Percentiles rank a stretch among this genome's conserved stretches.
Conservation (phyloP, 495 filamentous ascomycete species). For the Clavariopsis aquatica region DNA sequence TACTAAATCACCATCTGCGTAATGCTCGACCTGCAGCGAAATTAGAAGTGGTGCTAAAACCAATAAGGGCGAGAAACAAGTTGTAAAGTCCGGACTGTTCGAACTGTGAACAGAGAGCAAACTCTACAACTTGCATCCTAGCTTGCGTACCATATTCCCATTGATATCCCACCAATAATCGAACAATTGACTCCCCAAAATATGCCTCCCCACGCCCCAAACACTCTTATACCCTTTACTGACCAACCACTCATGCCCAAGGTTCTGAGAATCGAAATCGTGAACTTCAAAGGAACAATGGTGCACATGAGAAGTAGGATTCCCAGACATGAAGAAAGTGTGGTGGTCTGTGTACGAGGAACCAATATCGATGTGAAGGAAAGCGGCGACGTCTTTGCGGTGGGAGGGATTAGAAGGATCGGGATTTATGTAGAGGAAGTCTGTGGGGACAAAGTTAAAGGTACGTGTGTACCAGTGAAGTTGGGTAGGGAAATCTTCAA, state of each 20-base stretch:
- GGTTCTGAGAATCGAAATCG: slow-evolving; percentile 72
- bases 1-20: slow-evolving; percentile 70
- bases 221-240: slow-evolving; percentile 64
- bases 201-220: slow-evolving; percentile 73
- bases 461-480: slow-evolving; percentile 63
- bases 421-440: slow-evolving; percentile 52
- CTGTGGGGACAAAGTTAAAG: slow-evolving; percentile 67
- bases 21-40: no score
- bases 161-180: slow-evolving; percentile 70
- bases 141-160: slow-evolving; percentile 59
- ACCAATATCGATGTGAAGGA: slow-evolving; percentile 67
- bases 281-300: slow-evolving; percentile 74
- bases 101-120: no score
- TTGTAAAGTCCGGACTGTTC: no score
- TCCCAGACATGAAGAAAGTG: slow-evolving; percentile 63
- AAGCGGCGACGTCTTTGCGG: slow-evolving; percentile 58
- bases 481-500: slow-evolving; percentile 58
- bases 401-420: slow-evolving; percentile 18
- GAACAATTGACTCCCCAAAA: slow-evolving; percentile 65
- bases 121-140: no score
- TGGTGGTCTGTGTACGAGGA: slow-evolving; percentile 67
- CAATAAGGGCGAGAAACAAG: no score
- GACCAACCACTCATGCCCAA: slow-evolving; percentile 71
- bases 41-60: no score
- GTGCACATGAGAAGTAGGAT: slow-evolving; percentile 62